Percentiles rank a stretch among this genome's conserved stretches.
Evolutionary conservation across 2,329 filamentous ascomycete species (phyloP).

Genomic region (Aureobasidium sp.): DNA sequence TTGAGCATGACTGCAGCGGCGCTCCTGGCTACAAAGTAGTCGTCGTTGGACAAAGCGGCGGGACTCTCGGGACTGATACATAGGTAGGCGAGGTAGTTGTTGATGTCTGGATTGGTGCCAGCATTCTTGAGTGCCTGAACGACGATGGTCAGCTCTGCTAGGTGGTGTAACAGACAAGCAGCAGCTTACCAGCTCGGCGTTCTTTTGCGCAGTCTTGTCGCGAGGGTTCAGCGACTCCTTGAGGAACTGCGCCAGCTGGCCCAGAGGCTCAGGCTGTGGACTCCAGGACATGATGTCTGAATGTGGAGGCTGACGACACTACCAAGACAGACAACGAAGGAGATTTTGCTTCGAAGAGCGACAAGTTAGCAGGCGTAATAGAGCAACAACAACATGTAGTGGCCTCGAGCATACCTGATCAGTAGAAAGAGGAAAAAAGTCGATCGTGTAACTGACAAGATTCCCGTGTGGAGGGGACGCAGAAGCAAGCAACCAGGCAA

Average conservation of each 20-base stretch:
- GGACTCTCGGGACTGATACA: slow-evolving; percentile 65
- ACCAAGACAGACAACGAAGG: not conserved
- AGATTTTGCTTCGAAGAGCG: not conserved
- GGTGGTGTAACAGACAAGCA: not conserved
- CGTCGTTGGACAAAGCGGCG: slow-evolving; percentile 51
- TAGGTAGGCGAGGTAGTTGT: slow-evolving; percentile 92
- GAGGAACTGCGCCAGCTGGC: slow-evolving; percentile 81
- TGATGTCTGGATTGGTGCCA: slow-evolving; percentile 82
- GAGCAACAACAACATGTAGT: not conserved
- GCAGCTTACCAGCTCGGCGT: slow-evolving; percentile 71
- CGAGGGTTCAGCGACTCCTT: slow-evolving; percentile 86
- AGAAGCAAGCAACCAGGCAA: not conserved
- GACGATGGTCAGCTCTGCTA: not conserved
- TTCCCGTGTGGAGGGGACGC: slow-evolving; percentile 6
- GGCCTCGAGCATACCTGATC: not conserved
- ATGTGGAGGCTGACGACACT: not conserved
- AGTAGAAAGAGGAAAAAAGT: slow-evolving; percentile 5
- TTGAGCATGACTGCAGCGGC: slow-evolving; percentile 93
- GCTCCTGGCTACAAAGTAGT: slow-evolving; percentile 70
- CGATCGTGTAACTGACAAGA: not conserved
- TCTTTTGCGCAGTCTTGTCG: slow-evolving; percentile 72
- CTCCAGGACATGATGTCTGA: slow-evolving; percentile 74
- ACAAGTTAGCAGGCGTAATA: not conserved
- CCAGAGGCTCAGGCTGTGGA: slow-evolving; percentile 77
- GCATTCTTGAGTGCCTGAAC: slow-evolving; percentile 85